Evolutionary conservation across 768 basidiomycete species (phyloP).

Genomic region (Leccinum subtestaceum): DNA sequence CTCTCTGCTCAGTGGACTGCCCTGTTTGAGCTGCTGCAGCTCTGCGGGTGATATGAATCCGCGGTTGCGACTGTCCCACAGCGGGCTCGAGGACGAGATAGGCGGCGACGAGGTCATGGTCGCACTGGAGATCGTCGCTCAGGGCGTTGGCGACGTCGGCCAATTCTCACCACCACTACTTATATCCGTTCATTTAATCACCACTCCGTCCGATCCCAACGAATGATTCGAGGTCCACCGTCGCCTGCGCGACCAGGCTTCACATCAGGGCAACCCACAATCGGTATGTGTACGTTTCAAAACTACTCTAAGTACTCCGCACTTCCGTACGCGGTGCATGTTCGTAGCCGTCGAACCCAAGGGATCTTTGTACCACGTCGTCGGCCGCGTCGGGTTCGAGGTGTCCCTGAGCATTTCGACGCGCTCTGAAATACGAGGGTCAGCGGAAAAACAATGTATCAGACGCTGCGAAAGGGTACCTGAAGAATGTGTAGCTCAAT

Average conservation of each 20-base stretch:
- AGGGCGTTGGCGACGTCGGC: not conserved
- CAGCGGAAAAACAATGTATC: not conserved
- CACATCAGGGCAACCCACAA: not conserved
- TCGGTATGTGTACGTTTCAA: not conserved
- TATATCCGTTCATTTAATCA: not conserved
- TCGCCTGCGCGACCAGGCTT: not conserved
- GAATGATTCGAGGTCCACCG: not conserved
- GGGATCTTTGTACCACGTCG: conserved; percentile 72
- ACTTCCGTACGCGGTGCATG: conserved; percentile 26
- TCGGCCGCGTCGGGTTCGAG: conserved; percentile 88
- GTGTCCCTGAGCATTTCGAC: conserved; percentile 81
- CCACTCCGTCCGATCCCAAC: not conserved
- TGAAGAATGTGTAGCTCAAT: conserved; percentile 96
- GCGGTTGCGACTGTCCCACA: conserved; percentile 36
- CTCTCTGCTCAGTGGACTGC: conserved; percentile 26
- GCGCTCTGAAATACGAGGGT: conserved; percentile 52
- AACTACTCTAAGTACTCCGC: not conserved
- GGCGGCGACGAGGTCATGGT: conserved; percentile 6
- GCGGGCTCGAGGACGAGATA: conserved; percentile 30
- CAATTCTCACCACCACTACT: not conserved
- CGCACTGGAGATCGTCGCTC: conserved; percentile 5
- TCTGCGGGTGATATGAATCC: conserved; percentile 35
- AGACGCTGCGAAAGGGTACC: conserved; percentile 41
- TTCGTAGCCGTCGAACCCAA: conserved; percentile 71
- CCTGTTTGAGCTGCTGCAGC: conserved; percentile 34